These are phyloP conservation scores for Pinus tabuliformis DNA, from an alignment of 75 land plant genomes.

Conservation along the genomic window DNA sequence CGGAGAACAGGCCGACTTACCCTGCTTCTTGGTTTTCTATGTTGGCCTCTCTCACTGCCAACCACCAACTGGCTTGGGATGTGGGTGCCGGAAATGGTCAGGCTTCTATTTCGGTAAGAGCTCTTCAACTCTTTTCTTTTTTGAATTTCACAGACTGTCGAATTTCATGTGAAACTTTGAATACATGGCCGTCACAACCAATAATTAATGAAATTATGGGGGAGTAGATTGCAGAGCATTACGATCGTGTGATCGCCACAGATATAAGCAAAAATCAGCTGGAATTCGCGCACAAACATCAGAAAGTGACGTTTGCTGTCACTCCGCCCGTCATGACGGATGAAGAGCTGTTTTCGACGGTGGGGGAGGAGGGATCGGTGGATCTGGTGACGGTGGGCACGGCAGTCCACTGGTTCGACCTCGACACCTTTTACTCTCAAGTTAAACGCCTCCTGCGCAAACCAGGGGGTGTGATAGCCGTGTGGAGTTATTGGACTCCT, in stretches of 20 bases:
- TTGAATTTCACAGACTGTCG: background rate
- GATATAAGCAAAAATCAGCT: constrained; percentile 67
- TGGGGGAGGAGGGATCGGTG: constrained; percentile 35
- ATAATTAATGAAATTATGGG: background rate
- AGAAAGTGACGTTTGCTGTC: constrained; percentile 44
- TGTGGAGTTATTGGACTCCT: constrained; percentile 62
- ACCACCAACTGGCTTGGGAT: constrained; percentile 59
- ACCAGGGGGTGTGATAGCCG: constrained; percentile 73
- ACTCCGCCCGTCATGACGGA: constrained; percentile 36
- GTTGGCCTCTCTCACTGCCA: constrained; percentile 29
- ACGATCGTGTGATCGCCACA: constrained; percentile 63
- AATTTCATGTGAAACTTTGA: background rate
- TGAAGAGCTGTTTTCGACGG: constrained; percentile 22
- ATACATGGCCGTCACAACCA: no score
- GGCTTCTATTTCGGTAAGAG: constrained; percentile 52
- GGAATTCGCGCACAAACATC: constrained; percentile 35
- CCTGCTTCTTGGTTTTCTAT: constrained; percentile 63
- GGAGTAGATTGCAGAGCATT: constrained; percentile 48
- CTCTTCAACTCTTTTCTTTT: background rate
- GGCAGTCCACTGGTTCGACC: constrained; percentile 86
- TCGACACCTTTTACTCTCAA: constrained; percentile 52
- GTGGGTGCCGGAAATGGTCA: constrained; percentile 89
- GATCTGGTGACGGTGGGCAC: constrained; percentile 69
- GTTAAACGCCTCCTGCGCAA: constrained; percentile 44
- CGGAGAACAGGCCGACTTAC: constrained; percentile 50